Conservation (phyloP, 306 rosid species). For the Argentina anserina region DNA sequence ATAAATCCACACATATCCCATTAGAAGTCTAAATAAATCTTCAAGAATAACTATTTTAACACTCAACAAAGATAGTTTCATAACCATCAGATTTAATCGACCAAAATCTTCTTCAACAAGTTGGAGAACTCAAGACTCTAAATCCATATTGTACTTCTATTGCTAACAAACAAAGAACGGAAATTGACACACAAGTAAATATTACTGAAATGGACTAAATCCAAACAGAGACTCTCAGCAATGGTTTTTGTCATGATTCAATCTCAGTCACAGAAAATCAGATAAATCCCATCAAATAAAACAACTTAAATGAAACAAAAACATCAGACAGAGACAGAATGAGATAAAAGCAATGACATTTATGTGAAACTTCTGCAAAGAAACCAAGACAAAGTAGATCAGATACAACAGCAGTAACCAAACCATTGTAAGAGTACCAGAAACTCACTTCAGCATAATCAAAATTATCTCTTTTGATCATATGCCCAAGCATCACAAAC, state of each 20-base stretch:
- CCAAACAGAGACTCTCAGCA: neutral
- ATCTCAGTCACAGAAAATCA: slow-evolving; percentile 8
- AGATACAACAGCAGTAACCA: neutral
- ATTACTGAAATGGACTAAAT: neutral
- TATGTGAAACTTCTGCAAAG: neutral
- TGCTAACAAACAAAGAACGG: slow-evolving; percentile 5
- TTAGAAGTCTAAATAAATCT: too few relatives aligned
- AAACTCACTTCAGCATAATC: slow-evolving; percentile 66
- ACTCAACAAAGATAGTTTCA: neutral
- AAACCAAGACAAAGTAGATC: neutral
- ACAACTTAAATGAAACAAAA: slow-evolving; percentile 5
- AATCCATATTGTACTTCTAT: neutral
- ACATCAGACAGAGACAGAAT: neutral
- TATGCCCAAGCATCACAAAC: slow-evolving; percentile 96
- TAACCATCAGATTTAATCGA: neutral
- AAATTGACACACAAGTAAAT: neutral
- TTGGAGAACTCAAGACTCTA: neutral
- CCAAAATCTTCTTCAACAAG: neutral
- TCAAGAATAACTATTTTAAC: neutral
- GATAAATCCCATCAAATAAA: slow-evolving; percentile 9
- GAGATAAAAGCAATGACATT: neutral
- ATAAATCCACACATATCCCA: too few relatives aligned
- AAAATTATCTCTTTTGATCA: slow-evolving; percentile 98
- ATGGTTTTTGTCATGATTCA: neutral
- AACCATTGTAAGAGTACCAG: neutral